phyloP scores from a whole-genome alignment of 2,329 filamentous ascomycete genomes.

The Gaeumannomyces tritici region DNA sequence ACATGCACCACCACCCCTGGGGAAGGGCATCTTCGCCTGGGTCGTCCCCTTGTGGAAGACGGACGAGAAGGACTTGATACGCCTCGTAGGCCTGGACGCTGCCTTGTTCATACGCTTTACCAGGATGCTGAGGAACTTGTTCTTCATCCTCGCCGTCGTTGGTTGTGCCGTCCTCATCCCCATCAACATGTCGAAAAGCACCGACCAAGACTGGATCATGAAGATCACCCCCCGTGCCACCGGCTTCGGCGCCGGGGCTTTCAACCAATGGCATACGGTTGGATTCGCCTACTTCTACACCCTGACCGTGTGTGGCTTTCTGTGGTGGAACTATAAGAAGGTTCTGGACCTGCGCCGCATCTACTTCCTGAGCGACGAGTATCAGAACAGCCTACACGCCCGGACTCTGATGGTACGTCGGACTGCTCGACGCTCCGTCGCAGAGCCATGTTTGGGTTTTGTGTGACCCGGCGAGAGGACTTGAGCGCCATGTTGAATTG shows the following conservation, averaged over 20 bases:
- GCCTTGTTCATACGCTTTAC: constrained; percentile 82
- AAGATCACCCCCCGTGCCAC: constrained; percentile 43
- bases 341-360: constrained; percentile 60
- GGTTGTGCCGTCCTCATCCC: constrained; percentile 75
- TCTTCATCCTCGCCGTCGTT: constrained; percentile 60
- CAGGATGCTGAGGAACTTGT: constrained; percentile 88
- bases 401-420: constrained; percentile 51
- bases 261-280: constrained; percentile 50
- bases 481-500: neutral
- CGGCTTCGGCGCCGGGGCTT: constrained; percentile 2
- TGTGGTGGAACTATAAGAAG: constrained; percentile 85
- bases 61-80: constrained; percentile 65
- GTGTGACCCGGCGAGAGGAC: neutral
- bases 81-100: constrained; percentile 84
- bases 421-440: neutral
- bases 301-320: constrained; percentile 64
- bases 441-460: neutral
- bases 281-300: constrained; percentile 58
- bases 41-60: constrained; percentile 67
- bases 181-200: constrained; percentile 54
- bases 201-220: constrained; percentile 36
- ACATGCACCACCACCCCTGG: constrained; percentile 78
- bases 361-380: constrained; percentile 81
- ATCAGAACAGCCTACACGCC: constrained; percentile 78
- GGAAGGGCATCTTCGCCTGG: constrained; percentile 85